These are phyloP conservation scores for Salix purpurea DNA, from an alignment of 345 rosid genomes.

Conservation along the genomic window DNA sequence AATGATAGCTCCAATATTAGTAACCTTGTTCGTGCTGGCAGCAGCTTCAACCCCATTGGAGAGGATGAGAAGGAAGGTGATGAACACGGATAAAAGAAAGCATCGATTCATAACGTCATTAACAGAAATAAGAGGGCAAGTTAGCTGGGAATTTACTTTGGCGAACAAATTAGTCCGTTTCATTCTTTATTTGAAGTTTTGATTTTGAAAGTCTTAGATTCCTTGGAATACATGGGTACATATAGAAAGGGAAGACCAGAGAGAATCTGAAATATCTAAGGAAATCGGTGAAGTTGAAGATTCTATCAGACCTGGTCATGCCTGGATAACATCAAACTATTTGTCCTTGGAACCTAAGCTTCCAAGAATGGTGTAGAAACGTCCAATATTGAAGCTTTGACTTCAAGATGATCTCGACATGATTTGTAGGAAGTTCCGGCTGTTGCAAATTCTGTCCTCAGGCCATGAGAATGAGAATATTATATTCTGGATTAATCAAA, in stretches of 20 bases:
- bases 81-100: not conserved
- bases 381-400: too few relatives aligned
- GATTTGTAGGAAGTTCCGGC: too few relatives aligned
- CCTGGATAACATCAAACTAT: not conserved
- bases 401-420: too few relatives aligned
- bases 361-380: too few relatives aligned
- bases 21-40: not conserved
- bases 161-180: not conserved
- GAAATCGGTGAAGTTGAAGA: too few relatives aligned
- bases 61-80: slow-evolving; percentile 1
- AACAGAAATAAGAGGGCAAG: not conserved
- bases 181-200: not conserved
- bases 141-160: not conserved
- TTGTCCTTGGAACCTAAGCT: not conserved
- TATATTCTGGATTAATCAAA: too few relatives aligned
- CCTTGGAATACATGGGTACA: not conserved
- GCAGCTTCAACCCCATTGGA: slow-evolving; percentile 17
- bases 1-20: slow-evolving; percentile 43
- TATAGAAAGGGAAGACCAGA: not conserved
- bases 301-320: too few relatives aligned
- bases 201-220: not conserved
- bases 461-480: too few relatives aligned
- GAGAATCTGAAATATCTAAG: not conserved
- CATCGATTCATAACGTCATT: not conserved
- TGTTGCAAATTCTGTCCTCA: too few relatives aligned